Evolutionary conservation across 2,329 filamentous ascomycete species (phyloP).

Genomic region (Polytolypa hystricis): DNA sequence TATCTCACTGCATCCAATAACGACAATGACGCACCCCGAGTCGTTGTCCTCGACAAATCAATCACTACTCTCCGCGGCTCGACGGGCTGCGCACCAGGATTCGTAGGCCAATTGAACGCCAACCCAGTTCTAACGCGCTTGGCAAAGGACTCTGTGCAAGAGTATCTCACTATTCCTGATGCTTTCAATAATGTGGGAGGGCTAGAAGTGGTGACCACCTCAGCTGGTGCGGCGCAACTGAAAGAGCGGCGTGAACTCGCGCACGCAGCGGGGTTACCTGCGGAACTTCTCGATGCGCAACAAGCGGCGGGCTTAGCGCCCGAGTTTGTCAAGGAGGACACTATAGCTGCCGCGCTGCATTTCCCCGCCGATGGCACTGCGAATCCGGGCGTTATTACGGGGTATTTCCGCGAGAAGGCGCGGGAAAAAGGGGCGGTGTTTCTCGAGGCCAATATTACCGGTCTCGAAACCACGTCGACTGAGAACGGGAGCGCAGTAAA

Average conservation of each 20-base stretch:
- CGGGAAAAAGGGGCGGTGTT: slow-evolving; percentile 14
- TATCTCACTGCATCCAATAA: slow-evolving; percentile 16
- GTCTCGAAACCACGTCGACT: slow-evolving; percentile 11
- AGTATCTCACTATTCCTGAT: slow-evolving; percentile 19
- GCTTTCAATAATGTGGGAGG: slow-evolving; percentile 20
- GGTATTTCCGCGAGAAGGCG: slow-evolving; percentile 17
- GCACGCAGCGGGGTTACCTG: slow-evolving; percentile 15
- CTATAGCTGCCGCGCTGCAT: slow-evolving; percentile 12
- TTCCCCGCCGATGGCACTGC: slow-evolving; percentile 21
- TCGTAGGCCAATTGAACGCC: slow-evolving; percentile 27
- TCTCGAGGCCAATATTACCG: slow-evolving; percentile 14
- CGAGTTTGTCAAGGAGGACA: slow-evolving; percentile 18
- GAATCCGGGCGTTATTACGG: slow-evolving; percentile 15
- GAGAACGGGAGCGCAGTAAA: slow-evolving; percentile 7
- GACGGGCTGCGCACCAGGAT: slow-evolving; percentile 24
- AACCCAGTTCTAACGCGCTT: slow-evolving; percentile 21
- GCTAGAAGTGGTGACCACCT: slow-evolving; percentile 17
- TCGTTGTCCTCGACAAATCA: slow-evolving; percentile 20
- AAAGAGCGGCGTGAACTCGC: slow-evolving; percentile 13
- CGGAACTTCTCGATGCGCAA: slow-evolving; percentile 16
- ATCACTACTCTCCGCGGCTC: slow-evolving; percentile 19
- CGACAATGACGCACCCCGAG: slow-evolving; percentile 6
- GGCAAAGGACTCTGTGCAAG: slow-evolving; percentile 21
- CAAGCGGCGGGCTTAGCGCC: slow-evolving; percentile 17
- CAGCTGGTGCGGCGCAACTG: slow-evolving; percentile 13